Base-by-base conservation (phyloP, 257 asterid species). In the Capsicum baccatum region DNA sequence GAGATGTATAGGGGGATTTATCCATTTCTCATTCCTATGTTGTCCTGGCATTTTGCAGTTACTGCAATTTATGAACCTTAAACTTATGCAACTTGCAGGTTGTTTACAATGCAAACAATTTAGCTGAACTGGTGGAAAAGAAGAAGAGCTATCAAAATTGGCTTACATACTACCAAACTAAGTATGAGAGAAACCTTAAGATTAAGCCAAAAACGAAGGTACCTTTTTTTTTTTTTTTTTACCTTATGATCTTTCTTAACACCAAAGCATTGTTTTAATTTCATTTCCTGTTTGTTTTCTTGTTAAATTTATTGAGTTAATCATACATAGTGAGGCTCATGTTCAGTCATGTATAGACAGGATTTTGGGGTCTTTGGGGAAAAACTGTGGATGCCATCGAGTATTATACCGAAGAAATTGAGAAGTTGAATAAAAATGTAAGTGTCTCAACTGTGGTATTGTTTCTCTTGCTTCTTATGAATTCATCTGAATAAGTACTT, bases 81-180 rank as follows among this genome's bases (percentile, higher is more conserved):
- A 54, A 54, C 39, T 68, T 52, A 26, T 54, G 79, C 63, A 83
- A 83, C 80, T 83, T 54, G 63, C 85, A 95, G 99, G 89, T 90
- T 42, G 95, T 94, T 63, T 94, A 90, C 83, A 89, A 94, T 89
- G 97, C 96, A 78, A 91, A 88, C 84, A 89, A 84, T 80, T 97
- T 95, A 79, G 94, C 92, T 35, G 85, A 76, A 68, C 57, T 95
- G 89, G 98, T 95, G 90, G 90, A 88, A 67, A 79, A 85, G 86
- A 91, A 89, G 95, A 91, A 91, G 89, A 89, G 89, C 85, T 86
- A 85, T 86, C 89, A 80, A 83, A 94, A 92, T 84, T 94, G 97
- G 97, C 91, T 89, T 44, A 91, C 94, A 78, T 95, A 93, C 91
- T 94, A 95, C 80, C 91, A 95, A 89, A 93, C 97, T 82, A 88